Percentiles rank a stretch among this genome's conserved stretches.
phyloP scores from a whole-genome alignment of 2,329 filamentous ascomycete genomes.

The Cercospora zeae-maydis region DNA sequence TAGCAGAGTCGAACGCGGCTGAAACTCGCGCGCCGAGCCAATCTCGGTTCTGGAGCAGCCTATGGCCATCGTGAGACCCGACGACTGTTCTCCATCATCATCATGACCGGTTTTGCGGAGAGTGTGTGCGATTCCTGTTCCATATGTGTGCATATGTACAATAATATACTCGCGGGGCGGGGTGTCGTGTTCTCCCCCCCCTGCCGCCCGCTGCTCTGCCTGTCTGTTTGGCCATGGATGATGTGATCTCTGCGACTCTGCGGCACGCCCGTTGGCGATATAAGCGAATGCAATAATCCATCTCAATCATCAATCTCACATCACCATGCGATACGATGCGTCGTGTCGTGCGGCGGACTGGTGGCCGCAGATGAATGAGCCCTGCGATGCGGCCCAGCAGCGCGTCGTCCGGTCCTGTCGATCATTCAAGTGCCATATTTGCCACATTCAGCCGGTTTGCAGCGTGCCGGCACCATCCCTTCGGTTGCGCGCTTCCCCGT shows the following conservation, averaged over 20 bases:
- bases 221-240: background rate
- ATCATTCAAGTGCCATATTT: constrained; percentile 15
- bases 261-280: background rate
- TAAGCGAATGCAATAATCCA: background rate
- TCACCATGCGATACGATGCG: background rate
- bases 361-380: background rate
- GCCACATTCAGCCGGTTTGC: background rate
- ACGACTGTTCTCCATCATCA: background rate
- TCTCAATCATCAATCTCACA: no score
- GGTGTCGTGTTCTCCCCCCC: background rate
- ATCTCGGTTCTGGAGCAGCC: constrained; percentile 2
- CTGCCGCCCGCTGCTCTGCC: background rate
- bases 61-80: background rate
- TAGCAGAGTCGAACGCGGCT: background rate
- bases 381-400: background rate
- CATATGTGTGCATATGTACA: no score
- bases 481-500: constrained; percentile 10
- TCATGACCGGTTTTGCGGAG: constrained; percentile 1
- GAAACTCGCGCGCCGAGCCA: constrained; percentile 2
- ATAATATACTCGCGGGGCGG: background rate
- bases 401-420: constrained; percentile 9
- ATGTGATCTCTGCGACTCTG: background rate
- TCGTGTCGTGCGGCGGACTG: background rate
- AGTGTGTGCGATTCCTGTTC: no score
- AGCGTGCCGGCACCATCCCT: background rate